phyloP scores from a whole-genome alignment of 306 rosid species.

The Vachellia collinsii region DNA sequence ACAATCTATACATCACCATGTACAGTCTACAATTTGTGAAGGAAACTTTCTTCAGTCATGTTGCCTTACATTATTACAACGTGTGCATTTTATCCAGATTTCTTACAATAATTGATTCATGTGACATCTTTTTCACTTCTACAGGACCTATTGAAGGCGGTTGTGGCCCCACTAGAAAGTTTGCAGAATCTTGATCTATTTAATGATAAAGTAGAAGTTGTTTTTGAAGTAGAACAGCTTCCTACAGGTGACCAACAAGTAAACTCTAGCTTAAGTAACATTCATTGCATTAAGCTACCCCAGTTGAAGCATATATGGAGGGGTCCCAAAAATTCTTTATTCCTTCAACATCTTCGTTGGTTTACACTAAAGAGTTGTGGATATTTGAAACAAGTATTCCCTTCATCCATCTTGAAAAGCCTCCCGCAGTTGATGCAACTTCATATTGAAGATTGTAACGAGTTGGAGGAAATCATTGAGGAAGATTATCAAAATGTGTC shows the following conservation, averaged over 20 bases:
- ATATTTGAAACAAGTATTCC: too few relatives aligned
- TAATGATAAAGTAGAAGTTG: not conserved
- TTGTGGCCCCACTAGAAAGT: too few relatives aligned
- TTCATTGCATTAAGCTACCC: rapidly evolving
- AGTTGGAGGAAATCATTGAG: not conserved
- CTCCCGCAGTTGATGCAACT: not conserved
- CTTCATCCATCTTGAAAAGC: not conserved
- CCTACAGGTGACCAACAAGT: not conserved
- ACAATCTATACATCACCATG: not conserved
- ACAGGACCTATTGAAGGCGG: too few relatives aligned
- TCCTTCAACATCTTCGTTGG: too few relatives aligned
- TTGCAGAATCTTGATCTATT: rapidly evolving
- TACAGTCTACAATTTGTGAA: not conserved
- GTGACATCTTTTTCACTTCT: too few relatives aligned
- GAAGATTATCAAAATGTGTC: not conserved
- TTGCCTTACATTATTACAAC: too few relatives aligned
- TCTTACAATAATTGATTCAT: too few relatives aligned
- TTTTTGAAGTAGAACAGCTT: not conserved
- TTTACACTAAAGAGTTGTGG: too few relatives aligned
- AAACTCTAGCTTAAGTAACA: not conserved
- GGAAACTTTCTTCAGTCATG: not conserved
- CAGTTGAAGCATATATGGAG: not conserved
- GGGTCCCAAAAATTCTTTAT: too few relatives aligned
- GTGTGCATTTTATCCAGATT: too few relatives aligned
- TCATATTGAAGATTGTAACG: not conserved